These are phyloP conservation scores for Xerocomellus amylosporus DNA, from an alignment of 768 basidiomycete genomes.

Conservation along the genomic window DNA sequence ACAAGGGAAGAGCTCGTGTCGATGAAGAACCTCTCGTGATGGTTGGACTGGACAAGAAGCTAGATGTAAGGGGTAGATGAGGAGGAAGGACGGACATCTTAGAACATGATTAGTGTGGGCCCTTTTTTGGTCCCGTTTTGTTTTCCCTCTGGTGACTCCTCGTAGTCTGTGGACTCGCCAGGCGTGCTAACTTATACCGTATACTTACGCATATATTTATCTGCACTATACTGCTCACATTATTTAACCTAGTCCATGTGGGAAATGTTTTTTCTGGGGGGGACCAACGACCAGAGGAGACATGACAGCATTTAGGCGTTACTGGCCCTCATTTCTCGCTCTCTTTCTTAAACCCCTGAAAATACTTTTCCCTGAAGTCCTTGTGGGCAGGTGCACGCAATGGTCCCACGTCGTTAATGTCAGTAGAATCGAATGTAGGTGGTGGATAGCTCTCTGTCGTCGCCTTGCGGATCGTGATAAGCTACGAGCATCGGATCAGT, in stretches of 20 bases:
- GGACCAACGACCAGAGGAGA: not conserved
- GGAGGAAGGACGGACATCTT: not conserved
- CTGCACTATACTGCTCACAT: not conserved
- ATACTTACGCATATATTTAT: not conserved
- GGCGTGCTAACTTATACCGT: not conserved
- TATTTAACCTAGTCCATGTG: not conserved
- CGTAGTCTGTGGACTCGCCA: not conserved
- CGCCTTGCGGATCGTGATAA: constrained; percentile 86
- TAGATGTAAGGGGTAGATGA: not conserved
- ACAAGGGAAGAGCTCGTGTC: not conserved
- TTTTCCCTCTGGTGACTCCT: not conserved
- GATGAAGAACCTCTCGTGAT: not conserved
- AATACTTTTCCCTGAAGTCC: constrained; percentile 87
- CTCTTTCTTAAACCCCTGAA: constrained; percentile 68
- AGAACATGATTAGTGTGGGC: not conserved
- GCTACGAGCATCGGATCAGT: constrained; percentile 41
- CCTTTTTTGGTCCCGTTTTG: not conserved
- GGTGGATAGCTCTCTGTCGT: constrained; percentile 43
- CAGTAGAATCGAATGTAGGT: constrained; percentile 49
- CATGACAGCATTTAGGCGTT: not conserved
- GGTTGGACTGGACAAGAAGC: not conserved
- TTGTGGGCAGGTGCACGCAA: constrained; percentile 77
- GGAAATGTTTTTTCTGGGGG: not conserved
- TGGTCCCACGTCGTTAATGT: constrained; percentile 3
- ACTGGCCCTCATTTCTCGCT: constrained; percentile 5